Conservation (phyloP, 2,329 filamentous ascomycete genomes). For the Plenodomus tracheiphilus region DNA sequence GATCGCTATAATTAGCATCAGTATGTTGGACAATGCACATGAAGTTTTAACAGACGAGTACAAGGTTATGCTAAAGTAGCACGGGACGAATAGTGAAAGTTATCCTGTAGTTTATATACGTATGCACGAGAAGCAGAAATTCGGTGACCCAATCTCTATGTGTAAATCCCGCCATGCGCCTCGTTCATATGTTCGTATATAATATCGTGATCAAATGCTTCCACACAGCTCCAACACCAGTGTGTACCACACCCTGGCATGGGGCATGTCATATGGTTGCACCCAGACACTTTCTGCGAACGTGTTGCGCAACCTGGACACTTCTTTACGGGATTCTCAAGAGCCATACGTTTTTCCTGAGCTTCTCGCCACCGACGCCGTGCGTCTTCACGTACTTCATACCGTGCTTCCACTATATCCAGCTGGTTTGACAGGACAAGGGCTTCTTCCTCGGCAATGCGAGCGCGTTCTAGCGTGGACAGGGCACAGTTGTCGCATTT, state of each 20-base stretch:
- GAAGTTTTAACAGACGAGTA: no score
- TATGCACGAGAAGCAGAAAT: no score
- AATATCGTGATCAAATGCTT: conserved; percentile 16
- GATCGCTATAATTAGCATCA: no score
- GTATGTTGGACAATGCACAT: no score
- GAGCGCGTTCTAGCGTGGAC: conserved; percentile 17
- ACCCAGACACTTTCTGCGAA: conserved; percentile 45
- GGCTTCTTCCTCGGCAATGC: conserved; percentile 14
- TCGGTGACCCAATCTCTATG: no score
- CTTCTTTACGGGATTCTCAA: conserved; percentile 36
- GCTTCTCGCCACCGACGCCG: conserved; percentile 2
- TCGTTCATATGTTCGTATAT: conserved; percentile 48
- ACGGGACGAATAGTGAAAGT: no score
- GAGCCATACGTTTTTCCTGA: conserved; percentile 17
- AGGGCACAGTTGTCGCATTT: conserved; percentile 45
- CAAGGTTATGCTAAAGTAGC: no score
- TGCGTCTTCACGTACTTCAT: neutral
- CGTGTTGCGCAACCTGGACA: conserved; percentile 44
- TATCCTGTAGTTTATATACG: no score
- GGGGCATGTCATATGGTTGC: conserved; percentile 41
- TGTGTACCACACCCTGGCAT: conserved; percentile 42
- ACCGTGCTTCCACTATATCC: conserved; percentile 3
- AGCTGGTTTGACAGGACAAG: conserved; percentile 1
- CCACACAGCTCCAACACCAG: conserved; percentile 50
- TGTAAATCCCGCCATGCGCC: conserved; percentile 6